Evolutionary conservation across 2,329 filamentous ascomycete species (phyloP), one percentile per base, ranked within the genome.

Genomic region (Graphilbum ipis-grandicollis): DNA sequence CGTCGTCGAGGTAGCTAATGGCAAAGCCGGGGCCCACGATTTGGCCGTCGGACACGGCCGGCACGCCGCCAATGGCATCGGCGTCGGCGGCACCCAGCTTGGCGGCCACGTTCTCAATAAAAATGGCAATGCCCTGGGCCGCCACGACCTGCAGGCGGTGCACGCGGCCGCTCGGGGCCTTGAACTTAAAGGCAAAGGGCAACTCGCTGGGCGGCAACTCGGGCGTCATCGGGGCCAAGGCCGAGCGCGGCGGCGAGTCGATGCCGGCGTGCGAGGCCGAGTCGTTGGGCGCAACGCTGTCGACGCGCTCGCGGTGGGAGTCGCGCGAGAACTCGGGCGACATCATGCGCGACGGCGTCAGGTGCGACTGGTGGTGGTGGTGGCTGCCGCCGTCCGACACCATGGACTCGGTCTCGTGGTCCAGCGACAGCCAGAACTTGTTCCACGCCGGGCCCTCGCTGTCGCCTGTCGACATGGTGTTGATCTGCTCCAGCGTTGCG

Each of bases 121-220:
- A 75, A 31, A 83, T 74, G 17, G 71, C 72, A 43, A 98, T 74
- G 31, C 90, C 90, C 38, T 83, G 73, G 18, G 79, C 73, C 10
- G 85, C 79, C 37, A 75, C 65, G 21, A 94, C 77, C 51, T 96
- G 90, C 35, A 98, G 62, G 38, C 90, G 76, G 57, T 98, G 90
- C 15, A 96, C 86, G 36, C 90, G 82, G 33, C 88, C 90, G 47
- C 83, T 86, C 2, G 90, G 90, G 2, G 90, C 85, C 65, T 96
- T 96, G 71, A 98, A 98, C 58, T 98, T 98, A 75, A 98, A 98
- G 3, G 88, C 75, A 59, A 96, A 98, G 0, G 88, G 83, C 10
- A 72, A 57, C 46, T 92, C 82, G 48, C 81, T 71, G 2, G 70
- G 62, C 4, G 64, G 59, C 15, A 76, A 66, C 33, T 78, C 65